Base-by-base conservation (phyloP, 139 green algal species). In the Deuterostichococcus epilithicus region DNA sequence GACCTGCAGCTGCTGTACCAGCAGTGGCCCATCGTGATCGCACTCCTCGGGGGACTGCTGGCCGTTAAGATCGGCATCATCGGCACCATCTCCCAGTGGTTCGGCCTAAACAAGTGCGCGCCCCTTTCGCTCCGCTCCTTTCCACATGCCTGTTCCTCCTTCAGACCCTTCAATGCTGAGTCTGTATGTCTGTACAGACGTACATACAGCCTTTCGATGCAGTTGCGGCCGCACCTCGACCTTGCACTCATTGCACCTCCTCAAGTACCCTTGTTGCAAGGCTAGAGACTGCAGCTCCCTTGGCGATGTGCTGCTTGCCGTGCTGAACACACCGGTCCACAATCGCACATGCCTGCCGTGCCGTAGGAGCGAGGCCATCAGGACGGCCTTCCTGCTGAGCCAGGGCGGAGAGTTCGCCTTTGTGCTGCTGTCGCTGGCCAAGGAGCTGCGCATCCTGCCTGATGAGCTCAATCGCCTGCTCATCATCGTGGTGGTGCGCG, bases 391-490 rank as follows among this genome's bases (percentile, higher is more conserved):
- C 80, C 67, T 97, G 68, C 86, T 98, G 33, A 83, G 78, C 22
- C 94, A 98, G 83, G 95, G 95, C n/a, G 95, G 95, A 3, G 95
- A 99, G 89, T 98, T 99, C 87, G 95, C 95, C 6, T 99, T 99
- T 83, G 95, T 99, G 70, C 89, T 98, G 75, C 90, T 99, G 58
- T 89, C 88, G 8, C 85, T 98, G 32, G 94, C 94, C 39, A 84
- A 87, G 38, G 78, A 91, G 78, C 87, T 97, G 10, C 82, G 91
- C 38, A 81, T 96, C 20, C 85, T 97, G 74, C 94, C 94, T 1
- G 74, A 83, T 44, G 87, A 96, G 42, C 89, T 98, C 45, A 97
- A 96, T 78, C 83, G 88, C 67, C 87, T 98, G 77, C 92, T 98
- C 68, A 98, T 98, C 84, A 96, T 98, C 60, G 90, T 94, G 80